A percentile compares a stretch with the other conserved stretches of the same genome.
phyloP scores from a whole-genome alignment of 2,329 filamentous ascomycete genomes.

The Rhinocladiella mackenziei region DNA sequence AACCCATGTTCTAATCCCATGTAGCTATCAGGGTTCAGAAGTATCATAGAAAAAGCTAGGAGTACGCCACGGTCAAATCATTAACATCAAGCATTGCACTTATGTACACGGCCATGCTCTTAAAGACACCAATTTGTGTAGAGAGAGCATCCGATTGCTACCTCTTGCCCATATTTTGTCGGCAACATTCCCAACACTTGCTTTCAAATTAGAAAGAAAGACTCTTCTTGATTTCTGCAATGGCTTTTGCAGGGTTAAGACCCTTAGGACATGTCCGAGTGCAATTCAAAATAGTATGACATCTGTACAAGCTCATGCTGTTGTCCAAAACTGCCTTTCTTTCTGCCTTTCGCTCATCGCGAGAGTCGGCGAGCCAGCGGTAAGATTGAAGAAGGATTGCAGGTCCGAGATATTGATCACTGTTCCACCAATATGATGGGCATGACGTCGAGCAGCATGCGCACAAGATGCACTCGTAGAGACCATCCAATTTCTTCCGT shows the following conservation, averaged over 20 bases:
- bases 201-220: slow-evolving; percentile 55
- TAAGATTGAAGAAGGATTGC: slow-evolving; percentile 96
- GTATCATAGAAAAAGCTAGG: not conserved
- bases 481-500: slow-evolving; percentile 91
- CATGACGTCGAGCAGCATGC: slow-evolving; percentile 98
- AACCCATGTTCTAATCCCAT: too few species aligned
- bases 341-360: slow-evolving; percentile 83
- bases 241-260: slow-evolving; percentile 88
- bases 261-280: slow-evolving; percentile 97
- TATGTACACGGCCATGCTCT: slow-evolving; percentile 8
- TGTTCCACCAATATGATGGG: slow-evolving; percentile 99
- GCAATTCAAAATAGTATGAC: slow-evolving; percentile 99
- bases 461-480: slow-evolving; percentile 99
- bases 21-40: too few species aligned
- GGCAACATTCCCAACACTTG: not conserved
- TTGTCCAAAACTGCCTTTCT: slow-evolving; percentile 92
- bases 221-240: slow-evolving; percentile 98
- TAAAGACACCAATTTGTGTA: slow-evolving; percentile 2
- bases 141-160: not conserved
- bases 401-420: slow-evolving; percentile 95
- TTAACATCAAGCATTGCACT: slow-evolving; percentile 3
- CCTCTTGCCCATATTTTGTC: not conserved
- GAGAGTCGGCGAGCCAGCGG: slow-evolving; percentile 92
- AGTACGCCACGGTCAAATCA: not conserved
- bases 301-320: slow-evolving; percentile 97